Evolutionary conservation across 768 basidiomycete species (phyloP).

Genomic region (Leccinum subgranulosum): DNA sequence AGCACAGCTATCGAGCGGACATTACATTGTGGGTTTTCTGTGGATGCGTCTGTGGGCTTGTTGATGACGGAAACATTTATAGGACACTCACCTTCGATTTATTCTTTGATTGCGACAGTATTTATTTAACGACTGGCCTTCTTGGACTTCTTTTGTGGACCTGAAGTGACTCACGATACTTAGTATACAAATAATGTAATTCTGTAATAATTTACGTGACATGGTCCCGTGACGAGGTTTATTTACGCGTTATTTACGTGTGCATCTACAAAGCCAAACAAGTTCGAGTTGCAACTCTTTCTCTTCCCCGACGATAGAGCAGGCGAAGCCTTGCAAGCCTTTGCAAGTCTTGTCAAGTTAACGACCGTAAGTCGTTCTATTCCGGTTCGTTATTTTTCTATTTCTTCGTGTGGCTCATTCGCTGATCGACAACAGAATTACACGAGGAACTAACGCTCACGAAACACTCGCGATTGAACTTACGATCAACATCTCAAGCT

Average conservation of each 20-base stretch:
- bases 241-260: constrained; percentile 32
- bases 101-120: constrained; percentile 22
- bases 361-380: constrained; percentile 27
- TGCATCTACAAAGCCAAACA: constrained; percentile 31
- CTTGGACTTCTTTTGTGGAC: not conserved
- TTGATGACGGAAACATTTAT: constrained; percentile 1
- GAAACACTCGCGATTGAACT: constrained; percentile 21
- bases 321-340: constrained; percentile 14
- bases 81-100: constrained; percentile 31
- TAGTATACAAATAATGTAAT: no score
- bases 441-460: constrained; percentile 25
- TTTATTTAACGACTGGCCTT: constrained; percentile 1
- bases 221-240: constrained; percentile 25
- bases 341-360: constrained; percentile 17
- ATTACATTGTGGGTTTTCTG: constrained; percentile 48
- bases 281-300: constrained; percentile 31
- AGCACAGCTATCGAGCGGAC: constrained; percentile 72
- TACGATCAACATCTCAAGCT: constrained; percentile 21
- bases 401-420: not conserved
- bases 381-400: not conserved
- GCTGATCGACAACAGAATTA: constrained; percentile 10
- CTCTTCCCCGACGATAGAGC: constrained; percentile 16
- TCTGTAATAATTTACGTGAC: not conserved
- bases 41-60: not conserved
- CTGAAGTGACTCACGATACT: not conserved